Evolutionary conservation across 768 basidiomycete genomes (phyloP), one percentile per base, ranked within the genome.

Genomic region (Xanthoconium stramineum): DNA sequence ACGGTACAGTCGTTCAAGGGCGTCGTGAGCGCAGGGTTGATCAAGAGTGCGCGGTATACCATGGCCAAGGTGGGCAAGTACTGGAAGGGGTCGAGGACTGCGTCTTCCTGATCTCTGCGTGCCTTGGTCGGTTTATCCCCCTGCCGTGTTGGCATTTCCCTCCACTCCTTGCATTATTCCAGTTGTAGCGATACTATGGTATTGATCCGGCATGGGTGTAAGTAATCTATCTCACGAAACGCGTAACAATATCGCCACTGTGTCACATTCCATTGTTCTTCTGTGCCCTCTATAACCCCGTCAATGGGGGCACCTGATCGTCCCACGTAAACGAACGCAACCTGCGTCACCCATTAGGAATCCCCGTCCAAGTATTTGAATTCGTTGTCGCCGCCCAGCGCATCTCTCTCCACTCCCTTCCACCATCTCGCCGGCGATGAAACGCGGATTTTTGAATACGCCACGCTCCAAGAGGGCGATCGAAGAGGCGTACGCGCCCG

Each of bases 1-100:
- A 83, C 90, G 1, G 76, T 90, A 10, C 94, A 98, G 75, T 79
- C 88, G 6, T 61, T 91, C 56, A 98, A 97, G 73, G 94, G 94
- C 29, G 67, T 98, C 47, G 81, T 89, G 19, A 93, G 86, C 55
- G 89, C 91, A 10, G 94, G 94, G 5, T 59, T 89, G 11, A 77
- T 79, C 47, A 94, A 94, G 79, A 91, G 90, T 67, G 54, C 85
- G 6, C 82, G 81, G 42, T 98, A 98, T 64, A 75, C 82, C 44
- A 61, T 78, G 28, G 83, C 86, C 45, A 98, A 98, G 75, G 75
- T 95, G 19, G 72, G 80, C 37, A 98, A 98, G 73, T 97, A 93
- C 89, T 89, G 89, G 83, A 70, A 69, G 50, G 72, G 76, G 19
- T 53, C 62, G 35, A 53, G 15, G 52, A 40, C 36, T 14, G 38